phyloP scores from a whole-genome alignment of 495 filamentous ascomycete species.

The Durotheca rogersii region DNA sequence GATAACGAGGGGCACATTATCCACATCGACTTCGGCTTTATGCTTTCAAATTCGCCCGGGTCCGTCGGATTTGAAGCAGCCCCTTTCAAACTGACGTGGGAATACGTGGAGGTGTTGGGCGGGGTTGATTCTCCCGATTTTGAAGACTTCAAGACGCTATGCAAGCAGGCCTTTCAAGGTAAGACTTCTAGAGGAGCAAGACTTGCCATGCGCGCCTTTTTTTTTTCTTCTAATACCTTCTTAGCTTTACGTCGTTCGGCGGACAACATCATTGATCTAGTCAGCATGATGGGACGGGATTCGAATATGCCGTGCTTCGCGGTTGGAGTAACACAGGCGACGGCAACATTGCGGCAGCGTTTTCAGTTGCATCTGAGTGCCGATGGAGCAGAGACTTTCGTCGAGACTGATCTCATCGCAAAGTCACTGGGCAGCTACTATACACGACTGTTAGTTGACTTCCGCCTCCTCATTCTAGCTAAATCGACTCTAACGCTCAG shows the following conservation, averaged over 20 bases:
- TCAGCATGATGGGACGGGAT: conserved; percentile 73
- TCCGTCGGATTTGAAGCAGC: conserved; percentile 76
- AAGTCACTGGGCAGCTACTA: conserved; percentile 76
- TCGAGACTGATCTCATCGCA: conserved; percentile 67
- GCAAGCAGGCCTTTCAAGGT: conserved; percentile 75
- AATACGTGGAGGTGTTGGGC: conserved; percentile 75
- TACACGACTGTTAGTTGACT: conserved; percentile 62
- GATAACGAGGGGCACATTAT: conserved; percentile 78
- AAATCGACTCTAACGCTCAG: conserved; percentile 8
- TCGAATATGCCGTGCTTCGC: conserved; percentile 77
- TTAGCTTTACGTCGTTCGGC: conserved; percentile 66
- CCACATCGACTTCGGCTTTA: conserved; percentile 82
- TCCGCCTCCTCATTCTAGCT: neutral
- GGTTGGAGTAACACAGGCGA: conserved; percentile 61
- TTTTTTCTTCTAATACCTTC: conserved; percentile 6
- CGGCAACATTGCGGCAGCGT: conserved; percentile 60
- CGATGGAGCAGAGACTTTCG: conserved; percentile 70
- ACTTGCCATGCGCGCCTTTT: neutral
- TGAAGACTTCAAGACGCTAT: conserved; percentile 66
- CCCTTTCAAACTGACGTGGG: conserved; percentile 75
- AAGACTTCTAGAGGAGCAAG: conserved; percentile 25
- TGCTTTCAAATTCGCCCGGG: conserved; percentile 77
- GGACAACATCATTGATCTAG: conserved; percentile 70
- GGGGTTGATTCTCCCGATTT: conserved; percentile 62
- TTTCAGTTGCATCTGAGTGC: conserved; percentile 74